Percentiles rank a stretch among this genome's conserved stretches.
Evolutionary conservation across 2,329 filamentous ascomycete species (phyloP).

Genomic region (Neobulgaria alba): DNA sequence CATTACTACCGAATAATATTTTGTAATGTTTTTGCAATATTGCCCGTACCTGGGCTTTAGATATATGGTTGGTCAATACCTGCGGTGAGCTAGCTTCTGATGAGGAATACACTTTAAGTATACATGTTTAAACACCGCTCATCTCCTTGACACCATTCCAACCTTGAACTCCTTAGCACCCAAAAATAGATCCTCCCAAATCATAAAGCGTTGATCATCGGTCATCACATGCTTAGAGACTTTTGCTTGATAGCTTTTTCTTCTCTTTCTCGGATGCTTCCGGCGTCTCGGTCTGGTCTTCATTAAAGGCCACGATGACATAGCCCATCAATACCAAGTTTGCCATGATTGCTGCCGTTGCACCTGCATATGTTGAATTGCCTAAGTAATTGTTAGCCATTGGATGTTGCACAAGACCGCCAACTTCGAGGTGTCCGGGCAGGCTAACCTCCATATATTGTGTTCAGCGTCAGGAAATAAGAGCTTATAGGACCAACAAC

Average conservation of each 20-base stretch:
- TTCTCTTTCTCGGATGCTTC: constrained; percentile 39
- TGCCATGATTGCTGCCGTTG: constrained; percentile 75
- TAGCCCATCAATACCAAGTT: constrained; percentile 90
- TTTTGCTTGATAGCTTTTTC: constrained; percentile 23
- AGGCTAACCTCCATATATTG: constrained; percentile 63
- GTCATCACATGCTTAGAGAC: constrained; percentile 62
- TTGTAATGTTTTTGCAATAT: too few relatives aligned
- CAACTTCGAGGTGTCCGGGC: too few relatives aligned
- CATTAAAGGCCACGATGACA: constrained; percentile 81
- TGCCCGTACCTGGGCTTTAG: too few relatives aligned
- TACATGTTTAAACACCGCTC: too few relatives aligned
- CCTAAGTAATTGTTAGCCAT: constrained; percentile 40
- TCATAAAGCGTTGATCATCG: too few relatives aligned
- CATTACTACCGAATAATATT: too few relatives aligned
- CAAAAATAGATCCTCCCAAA: background rate
- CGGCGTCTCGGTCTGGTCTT: constrained; percentile 51
- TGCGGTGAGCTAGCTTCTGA: too few relatives aligned
- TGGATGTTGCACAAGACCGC: background rate
- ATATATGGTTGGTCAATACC: too few relatives aligned
- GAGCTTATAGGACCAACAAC: constrained; percentile 76
- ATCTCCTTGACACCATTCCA: too few relatives aligned
- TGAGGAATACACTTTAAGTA: too few relatives aligned
- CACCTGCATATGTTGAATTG: constrained; percentile 82
- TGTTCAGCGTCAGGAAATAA: constrained; percentile 75
- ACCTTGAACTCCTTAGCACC: background rate